Evolutionary conservation across 306 rosid genomes (phyloP).

Genomic region (Rubus parviflorus): DNA sequence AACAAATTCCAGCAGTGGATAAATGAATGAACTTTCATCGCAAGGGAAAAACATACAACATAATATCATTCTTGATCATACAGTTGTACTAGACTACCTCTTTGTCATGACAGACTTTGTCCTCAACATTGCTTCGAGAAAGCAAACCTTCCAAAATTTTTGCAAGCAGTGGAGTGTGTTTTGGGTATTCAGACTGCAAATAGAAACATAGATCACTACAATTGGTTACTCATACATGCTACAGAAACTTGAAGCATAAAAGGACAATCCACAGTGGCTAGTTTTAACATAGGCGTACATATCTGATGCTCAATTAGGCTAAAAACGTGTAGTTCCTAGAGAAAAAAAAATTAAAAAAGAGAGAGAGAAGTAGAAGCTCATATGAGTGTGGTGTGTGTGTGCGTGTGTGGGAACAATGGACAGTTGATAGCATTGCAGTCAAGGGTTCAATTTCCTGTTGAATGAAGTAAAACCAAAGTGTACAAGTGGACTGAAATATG

Average conservation of each 20-base stretch:
- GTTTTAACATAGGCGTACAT: not conserved
- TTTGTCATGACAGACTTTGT: constrained; percentile 51
- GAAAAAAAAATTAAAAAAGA: not conserved
- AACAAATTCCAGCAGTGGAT: not conserved
- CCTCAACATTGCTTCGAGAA: constrained; percentile 58
- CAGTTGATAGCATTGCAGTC: not conserved
- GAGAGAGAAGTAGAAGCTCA: not conserved
- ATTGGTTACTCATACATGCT: constrained; percentile 11
- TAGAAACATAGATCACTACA: constrained; percentile 5
- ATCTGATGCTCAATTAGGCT: not conserved
- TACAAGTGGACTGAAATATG: not conserved
- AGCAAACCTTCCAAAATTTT: constrained; percentile 80
- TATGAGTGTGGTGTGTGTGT: not conserved
- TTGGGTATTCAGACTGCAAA: constrained; percentile 87
- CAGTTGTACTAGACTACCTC: constrained; percentile 48
- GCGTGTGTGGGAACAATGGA: not conserved
- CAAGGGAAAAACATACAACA: not conserved
- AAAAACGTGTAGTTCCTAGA: not conserved
- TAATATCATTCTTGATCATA: not conserved
- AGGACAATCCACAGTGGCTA: not conserved
- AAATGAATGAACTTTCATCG: not conserved
- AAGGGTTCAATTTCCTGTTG: not conserved
- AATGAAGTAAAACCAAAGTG: not conserved
- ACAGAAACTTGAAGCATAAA: not conserved
- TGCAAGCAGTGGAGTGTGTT: constrained; percentile 79